These are phyloP conservation scores for Quercus variabilis DNA, from an alignment of 306 rosid species.

Conservation along the genomic window DNA sequence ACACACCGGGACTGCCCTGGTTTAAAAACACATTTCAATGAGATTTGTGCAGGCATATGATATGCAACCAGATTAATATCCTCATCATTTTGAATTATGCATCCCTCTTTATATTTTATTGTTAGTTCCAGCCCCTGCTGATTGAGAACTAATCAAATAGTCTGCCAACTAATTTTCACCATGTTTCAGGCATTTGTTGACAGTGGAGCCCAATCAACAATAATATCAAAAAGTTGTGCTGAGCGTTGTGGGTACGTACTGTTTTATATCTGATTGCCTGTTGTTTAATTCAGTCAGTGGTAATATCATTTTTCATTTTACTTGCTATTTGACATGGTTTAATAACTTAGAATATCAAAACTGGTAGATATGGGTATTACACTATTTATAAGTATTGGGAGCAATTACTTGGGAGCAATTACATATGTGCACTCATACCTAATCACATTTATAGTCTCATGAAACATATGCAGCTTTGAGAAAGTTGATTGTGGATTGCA, in stretches of 20 bases:
- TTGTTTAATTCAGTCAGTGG: background rate
- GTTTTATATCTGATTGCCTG: conserved; percentile 15
- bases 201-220: conserved; percentile 98
- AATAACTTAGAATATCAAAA: background rate
- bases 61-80: background rate
- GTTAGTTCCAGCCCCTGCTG: conserved; percentile 1
- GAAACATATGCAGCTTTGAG: background rate
- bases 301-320: background rate
- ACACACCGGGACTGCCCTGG: background rate
- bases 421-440: background rate
- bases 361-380: conserved; percentile 1
- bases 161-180: conserved; percentile 9
- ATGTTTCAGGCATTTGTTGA: conserved; percentile 92
- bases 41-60: background rate
- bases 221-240: conserved; percentile 94
- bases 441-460: background rate
- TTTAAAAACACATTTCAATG: background rate
- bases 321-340: conserved; percentile 9
- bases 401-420: background rate
- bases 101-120: background rate
- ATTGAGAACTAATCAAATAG: background rate
- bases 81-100: background rate
- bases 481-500: background rate
- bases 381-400: background rate
- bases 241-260: conserved; percentile 89